Conservation (phyloP, 2,329 filamentous ascomycete genomes). For the Leptographium lundbergii region DNA sequence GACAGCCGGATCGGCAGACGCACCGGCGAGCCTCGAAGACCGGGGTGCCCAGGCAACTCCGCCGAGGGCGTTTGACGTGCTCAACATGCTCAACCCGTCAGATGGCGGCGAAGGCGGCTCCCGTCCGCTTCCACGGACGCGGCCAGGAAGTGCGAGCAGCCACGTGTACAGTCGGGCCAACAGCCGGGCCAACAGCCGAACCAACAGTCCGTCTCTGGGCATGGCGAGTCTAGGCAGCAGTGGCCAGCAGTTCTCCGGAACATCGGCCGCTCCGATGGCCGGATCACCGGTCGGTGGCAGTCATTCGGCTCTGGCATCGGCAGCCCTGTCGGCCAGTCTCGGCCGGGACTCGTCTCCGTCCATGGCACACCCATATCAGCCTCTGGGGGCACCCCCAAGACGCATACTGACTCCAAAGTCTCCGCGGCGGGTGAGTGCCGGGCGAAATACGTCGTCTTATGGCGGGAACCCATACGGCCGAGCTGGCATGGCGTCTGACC, state of each 20-base stretch:
- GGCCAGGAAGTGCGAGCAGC: slow-evolving; percentile 7
- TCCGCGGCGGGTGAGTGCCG: slow-evolving; percentile 39
- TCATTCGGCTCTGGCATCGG: background rate
- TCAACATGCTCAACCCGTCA: slow-evolving; percentile 31
- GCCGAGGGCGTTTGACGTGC: slow-evolving; percentile 26
- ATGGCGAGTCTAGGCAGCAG: background rate
- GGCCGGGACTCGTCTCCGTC: background rate
- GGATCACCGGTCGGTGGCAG: background rate
- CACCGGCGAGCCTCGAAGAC: slow-evolving; percentile 1
- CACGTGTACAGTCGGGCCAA: slow-evolving; percentile 13
- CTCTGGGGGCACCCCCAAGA: slow-evolving; percentile 16
- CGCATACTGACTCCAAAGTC: slow-evolving; percentile 47
- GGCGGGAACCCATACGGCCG: background rate
- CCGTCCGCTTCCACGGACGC: slow-evolving; percentile 9
- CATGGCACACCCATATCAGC: background rate
- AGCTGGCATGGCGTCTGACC: background rate
- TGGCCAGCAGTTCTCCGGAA: background rate
- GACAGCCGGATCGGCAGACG: background rate
- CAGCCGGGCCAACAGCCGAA: background rate
- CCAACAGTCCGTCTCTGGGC: background rate
- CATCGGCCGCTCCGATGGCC: background rate
- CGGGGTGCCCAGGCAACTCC: slow-evolving; percentile 15
- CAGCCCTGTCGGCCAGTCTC: background rate
- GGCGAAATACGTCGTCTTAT: slow-evolving; percentile 10
- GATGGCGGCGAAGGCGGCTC: slow-evolving; percentile 11